Evolutionary conservation across 192 early-diverging fungal species (phyloP).

Genomic region (Coemansia sp.): DNA sequence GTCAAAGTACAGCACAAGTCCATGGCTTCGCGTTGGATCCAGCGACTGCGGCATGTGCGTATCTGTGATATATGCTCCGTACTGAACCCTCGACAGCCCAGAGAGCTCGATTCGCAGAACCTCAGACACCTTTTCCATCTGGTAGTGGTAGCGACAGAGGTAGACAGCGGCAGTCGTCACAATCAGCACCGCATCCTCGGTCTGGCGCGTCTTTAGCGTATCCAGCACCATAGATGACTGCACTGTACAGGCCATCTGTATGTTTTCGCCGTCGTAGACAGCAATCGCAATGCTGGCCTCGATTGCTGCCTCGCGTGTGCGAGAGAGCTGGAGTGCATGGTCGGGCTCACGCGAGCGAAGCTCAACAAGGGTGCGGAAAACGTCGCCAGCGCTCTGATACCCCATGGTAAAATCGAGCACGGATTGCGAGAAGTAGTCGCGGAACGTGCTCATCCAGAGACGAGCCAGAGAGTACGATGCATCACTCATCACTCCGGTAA

Average conservation of each 20-base stretch:
- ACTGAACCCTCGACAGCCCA: conserved; percentile 58
- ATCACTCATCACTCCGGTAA: conserved; percentile 72
- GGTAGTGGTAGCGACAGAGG: conserved; percentile 68
- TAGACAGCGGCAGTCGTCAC: conserved; percentile 66
- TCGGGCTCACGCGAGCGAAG: conserved; percentile 49
- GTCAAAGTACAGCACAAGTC: conserved; percentile 37
- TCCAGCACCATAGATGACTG: conserved; percentile 58
- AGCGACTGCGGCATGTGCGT: conserved; percentile 40
- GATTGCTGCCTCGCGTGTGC: conserved; percentile 43
- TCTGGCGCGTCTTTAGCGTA: conserved; percentile 43
- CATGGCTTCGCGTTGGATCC: conserved; percentile 34
- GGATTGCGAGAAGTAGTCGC: conserved; percentile 68
- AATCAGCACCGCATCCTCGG: conserved; percentile 67
- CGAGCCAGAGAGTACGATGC: conserved; percentile 74
- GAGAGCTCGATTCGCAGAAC: conserved; percentile 62
- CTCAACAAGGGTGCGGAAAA: conserved; percentile 48
- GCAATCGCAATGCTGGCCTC: conserved; percentile 61
- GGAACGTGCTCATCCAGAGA: conserved; percentile 73
- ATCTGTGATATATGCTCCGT: conserved; percentile 56
- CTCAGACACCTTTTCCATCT: conserved; percentile 66
- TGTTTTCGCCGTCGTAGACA: conserved; percentile 63
- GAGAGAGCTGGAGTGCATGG: conserved; percentile 25
- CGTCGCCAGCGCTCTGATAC: conserved; percentile 27
- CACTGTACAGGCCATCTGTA: conserved; percentile 64
- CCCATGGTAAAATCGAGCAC: conserved; percentile 49